Percentiles rank a stretch among this genome's conserved stretches.
Evolutionary conservation across 148 eudicot species (phyloP).

Genomic region (Hydrangea macrophylla): DNA sequence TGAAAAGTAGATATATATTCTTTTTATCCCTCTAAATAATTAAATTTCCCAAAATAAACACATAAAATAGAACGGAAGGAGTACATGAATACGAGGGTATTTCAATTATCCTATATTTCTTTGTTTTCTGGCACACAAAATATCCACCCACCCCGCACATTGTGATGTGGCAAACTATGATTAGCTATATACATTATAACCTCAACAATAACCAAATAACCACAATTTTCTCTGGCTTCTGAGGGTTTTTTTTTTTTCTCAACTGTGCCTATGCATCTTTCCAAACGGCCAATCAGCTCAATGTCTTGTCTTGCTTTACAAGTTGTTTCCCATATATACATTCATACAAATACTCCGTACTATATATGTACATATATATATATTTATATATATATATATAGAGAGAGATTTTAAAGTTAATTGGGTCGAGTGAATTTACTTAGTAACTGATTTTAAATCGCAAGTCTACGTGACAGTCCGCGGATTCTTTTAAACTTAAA

Average conservation of each 20-base stretch:
- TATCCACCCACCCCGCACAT: too few species aligned
- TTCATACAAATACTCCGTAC: slow-evolving; percentile 11
- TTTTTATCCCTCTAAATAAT: too few species aligned
- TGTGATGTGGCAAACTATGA: background rate
- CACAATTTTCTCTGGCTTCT: slow-evolving; percentile 6
- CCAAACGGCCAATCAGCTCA: slow-evolving; percentile 7
- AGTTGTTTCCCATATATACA: slow-evolving; percentile 14
- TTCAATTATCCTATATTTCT: background rate
- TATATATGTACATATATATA: background rate
- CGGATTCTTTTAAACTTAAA: too few species aligned
- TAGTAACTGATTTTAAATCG: too few species aligned
- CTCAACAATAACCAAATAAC: background rate
- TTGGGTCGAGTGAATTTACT: too few species aligned
- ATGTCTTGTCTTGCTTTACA: slow-evolving; percentile 10
- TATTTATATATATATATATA: too few species aligned
- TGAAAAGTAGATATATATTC: too few species aligned
- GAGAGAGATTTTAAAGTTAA: too few species aligned
- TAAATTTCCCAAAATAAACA: too few species aligned
- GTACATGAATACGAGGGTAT: background rate
- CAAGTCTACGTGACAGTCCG: too few species aligned
- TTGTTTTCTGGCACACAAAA: background rate
- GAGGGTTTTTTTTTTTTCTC: background rate
- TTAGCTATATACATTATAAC: slow-evolving; percentile 9
- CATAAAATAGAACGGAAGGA: too few species aligned
- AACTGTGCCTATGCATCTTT: slow-evolving; percentile 9